These are phyloP conservation scores for Cyclotella kingstonii DNA, from an alignment of 108 stramenopile genomes.

Conservation along the genomic window DNA sequence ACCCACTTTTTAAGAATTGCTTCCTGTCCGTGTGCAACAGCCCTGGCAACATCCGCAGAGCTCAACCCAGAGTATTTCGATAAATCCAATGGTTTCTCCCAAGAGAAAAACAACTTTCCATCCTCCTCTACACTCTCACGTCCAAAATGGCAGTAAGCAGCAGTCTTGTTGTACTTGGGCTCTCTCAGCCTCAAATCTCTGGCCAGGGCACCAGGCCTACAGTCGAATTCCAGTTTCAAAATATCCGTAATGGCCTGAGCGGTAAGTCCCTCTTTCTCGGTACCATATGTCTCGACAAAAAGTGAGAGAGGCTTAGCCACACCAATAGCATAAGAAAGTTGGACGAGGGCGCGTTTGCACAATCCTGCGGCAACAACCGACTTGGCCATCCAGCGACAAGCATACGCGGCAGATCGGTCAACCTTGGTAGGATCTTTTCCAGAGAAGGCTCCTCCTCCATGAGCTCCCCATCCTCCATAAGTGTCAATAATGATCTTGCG, in stretches of 20 bases:
- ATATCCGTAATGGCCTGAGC: constrained; percentile 89
- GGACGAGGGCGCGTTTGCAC: constrained; percentile 91
- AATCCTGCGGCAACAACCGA: constrained; percentile 91
- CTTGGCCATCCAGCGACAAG: constrained; percentile 98
- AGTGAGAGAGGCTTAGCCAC: constrained; percentile 93
- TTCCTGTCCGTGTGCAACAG: constrained; percentile 61
- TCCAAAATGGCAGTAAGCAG: constrained; percentile 96
- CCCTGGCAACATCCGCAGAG: constrained; percentile 49
- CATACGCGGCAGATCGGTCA: constrained; percentile 95
- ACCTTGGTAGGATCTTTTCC: constrained; percentile 99
- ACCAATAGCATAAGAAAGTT: constrained; percentile 95
- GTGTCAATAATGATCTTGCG: constrained; percentile 99
- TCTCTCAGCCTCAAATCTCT: constrained; percentile 87
- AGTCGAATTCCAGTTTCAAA: constrained; percentile 93
- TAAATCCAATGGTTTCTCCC: constrained; percentile 89
- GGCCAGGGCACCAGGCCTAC: constrained; percentile 88
- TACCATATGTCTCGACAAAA: constrained; percentile 94
- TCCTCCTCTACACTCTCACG: constrained; percentile 71
- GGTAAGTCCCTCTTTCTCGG: constrained; percentile 87
- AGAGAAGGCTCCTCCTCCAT: constrained; percentile 97
- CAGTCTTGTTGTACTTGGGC: constrained; percentile 93
- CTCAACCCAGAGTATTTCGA: constrained; percentile 65
- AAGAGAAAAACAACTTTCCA: constrained; percentile 91
- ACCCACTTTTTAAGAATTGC: constrained; percentile 82
- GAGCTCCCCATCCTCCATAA: constrained; percentile 98